phyloP scores from a whole-genome alignment of 371 early-diverging fungal genomes.

The Mucor lusitanicus region DNA sequence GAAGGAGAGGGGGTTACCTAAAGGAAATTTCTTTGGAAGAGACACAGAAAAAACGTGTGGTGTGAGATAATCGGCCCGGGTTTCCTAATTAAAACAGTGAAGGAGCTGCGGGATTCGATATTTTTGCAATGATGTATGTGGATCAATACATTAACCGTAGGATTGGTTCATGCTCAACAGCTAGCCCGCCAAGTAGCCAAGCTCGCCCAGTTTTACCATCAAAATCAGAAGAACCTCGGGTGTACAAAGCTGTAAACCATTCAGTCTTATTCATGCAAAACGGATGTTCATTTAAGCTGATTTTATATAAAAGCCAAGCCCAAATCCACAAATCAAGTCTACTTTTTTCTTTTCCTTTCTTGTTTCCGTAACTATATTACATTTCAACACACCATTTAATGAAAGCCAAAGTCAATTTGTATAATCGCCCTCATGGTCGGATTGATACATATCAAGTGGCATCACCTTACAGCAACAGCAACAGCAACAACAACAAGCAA shows the following conservation, averaged over 20 bases:
- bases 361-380: neutral
- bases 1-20: neutral
- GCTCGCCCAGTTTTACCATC: neutral
- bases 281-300: slow-evolving; percentile 21
- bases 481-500: neutral
- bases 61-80: neutral
- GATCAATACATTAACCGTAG: slow-evolving; percentile 11
- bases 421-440: slow-evolving; percentile 7
- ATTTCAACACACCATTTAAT: neutral
- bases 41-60: neutral
- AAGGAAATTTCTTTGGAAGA: neutral
- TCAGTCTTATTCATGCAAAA: slow-evolving; percentile 11
- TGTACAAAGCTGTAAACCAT: neutral
- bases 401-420: slow-evolving; percentile 17
- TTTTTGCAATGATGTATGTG: neutral
- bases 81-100: neutral
- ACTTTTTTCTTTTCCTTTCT: neutral
- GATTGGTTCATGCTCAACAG: neutral
- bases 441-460: slow-evolving; percentile 3
- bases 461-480: neutral
- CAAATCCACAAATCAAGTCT: neutral
- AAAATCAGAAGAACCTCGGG: neutral
- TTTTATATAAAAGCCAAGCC: neutral
- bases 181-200: neutral
- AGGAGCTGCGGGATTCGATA: neutral